A percentile compares a stretch with the other conserved stretches of the same genome.
These are phyloP conservation scores for Neospora caninum DNA, from an alignment of 169 alveolate genomes.

Conservation along the genomic window DNA sequence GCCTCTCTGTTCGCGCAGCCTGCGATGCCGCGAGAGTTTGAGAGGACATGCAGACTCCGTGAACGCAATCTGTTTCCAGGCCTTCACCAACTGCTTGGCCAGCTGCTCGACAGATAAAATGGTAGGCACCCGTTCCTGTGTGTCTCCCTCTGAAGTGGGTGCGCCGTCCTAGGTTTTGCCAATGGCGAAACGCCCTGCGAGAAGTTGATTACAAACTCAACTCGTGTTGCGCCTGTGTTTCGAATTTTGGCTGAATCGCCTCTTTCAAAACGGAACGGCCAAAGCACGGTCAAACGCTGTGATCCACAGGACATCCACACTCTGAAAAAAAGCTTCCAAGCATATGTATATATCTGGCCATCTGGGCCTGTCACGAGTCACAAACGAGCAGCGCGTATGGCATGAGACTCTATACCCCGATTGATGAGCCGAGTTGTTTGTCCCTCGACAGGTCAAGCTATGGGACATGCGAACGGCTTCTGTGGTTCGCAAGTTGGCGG, in stretches of 20 bases:
- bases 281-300: too few relatives aligned
- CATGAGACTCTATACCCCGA: too few relatives aligned
- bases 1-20: constrained; percentile 56
- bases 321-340: too few relatives aligned
- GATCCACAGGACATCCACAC: too few relatives aligned
- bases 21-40: constrained; percentile 87
- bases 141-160: constrained; percentile 45
- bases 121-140: constrained; percentile 15
- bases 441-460: constrained; percentile 68
- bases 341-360: too few relatives aligned
- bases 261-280: too few relatives aligned
- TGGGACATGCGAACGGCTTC: constrained; percentile 94
- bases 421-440: too few relatives aligned
- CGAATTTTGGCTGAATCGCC: background rate
- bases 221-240: background rate
- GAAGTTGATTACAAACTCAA: background rate
- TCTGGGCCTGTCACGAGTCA: too few relatives aligned
- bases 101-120: constrained; percentile 91
- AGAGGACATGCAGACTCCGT: constrained; percentile 95
- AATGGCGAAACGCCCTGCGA: background rate
- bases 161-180: too few relatives aligned
- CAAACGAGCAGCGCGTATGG: too few relatives aligned
- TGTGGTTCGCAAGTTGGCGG: constrained; percentile 91
- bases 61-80: constrained; percentile 87
- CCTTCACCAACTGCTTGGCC: constrained; percentile 82